Conservation (phyloP, 1,284 basidiomycete genomes). For the Megacollybia platyphylla region DNA sequence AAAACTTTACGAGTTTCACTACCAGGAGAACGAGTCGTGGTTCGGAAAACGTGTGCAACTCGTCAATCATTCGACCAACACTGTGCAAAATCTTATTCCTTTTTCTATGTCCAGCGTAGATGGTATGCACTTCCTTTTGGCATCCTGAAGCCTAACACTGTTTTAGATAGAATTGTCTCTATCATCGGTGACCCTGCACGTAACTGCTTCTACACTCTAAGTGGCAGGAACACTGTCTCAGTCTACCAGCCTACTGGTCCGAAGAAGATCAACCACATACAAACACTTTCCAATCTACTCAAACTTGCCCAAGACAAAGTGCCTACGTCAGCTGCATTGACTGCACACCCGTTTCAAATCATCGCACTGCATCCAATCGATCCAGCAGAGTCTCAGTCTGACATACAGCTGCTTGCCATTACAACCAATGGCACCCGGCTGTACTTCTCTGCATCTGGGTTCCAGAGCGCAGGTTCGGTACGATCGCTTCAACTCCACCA, state of each 20-base stretch:
- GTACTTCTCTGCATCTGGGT: constrained; percentile 58
- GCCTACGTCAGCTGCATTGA: constrained; percentile 57
- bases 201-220: constrained; percentile 65
- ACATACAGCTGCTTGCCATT: constrained; percentile 68
- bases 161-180: constrained; percentile 54
- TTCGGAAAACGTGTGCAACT: constrained; percentile 79
- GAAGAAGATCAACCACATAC: constrained; percentile 52
- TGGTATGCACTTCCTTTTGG: constrained; percentile 26
- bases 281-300: constrained; percentile 56
- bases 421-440: constrained; percentile 71
- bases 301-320: constrained; percentile 66
- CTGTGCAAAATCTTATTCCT: constrained; percentile 64
- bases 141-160: constrained; percentile 5
- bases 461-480: constrained; percentile 26
- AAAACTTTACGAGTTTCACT: constrained; percentile 86
- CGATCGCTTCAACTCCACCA: constrained; percentile 58
- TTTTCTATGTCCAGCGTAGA: constrained; percentile 46
- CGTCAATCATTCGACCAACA: constrained; percentile 69
- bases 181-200: constrained; percentile 55
- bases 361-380: constrained; percentile 53
- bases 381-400: constrained; percentile 47
- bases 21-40: constrained; percentile 88
- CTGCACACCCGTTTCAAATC: constrained; percentile 56
- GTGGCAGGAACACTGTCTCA: constrained; percentile 56
- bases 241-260: constrained; percentile 52